Base-by-base conservation (phyloP, 805 yeast genomes). In the Yamadazyma sp. region DNA sequence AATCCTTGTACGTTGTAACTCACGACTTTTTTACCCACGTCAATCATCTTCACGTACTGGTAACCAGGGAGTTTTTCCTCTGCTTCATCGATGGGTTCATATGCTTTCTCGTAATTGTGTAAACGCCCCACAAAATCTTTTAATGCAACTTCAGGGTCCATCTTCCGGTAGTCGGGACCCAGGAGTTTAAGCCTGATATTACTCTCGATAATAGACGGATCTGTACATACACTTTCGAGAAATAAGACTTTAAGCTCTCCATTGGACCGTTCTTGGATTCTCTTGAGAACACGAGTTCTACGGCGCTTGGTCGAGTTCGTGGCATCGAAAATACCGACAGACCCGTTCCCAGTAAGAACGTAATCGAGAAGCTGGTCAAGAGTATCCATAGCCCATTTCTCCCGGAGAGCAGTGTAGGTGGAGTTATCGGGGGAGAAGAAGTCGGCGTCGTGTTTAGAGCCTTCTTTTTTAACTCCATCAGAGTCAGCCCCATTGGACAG, bases 381-480 rank as follows among this genome's bases (percentile, higher is more conserved):
- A 0, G 99, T 91, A 47, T 91, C 95, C 79, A 84, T 81, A 0
- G 99, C 99, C 98, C 98, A 93, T 58, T 84, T 77, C 53, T 91
- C 97, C 44, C 98, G 75, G 30, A 88, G 65, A 21, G 71, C 67
- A 3, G 77, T 77, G 12, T 83, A 78, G 10, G 75, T 66, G 27
- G 69, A 61, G 58, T 93, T 88, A 37, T 77, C 80, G 0, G 98
- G 97, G 22, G 82, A 75, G 63, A 91, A 91, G 55, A 91, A 91
- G 40, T 75, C 82, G 2, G 97, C 96, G 40, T 77, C 77, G 49
- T 91, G 97, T n/a, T n/a, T n/a, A n/a, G n/a, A n/a, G n/a, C n/a
- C n/a, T n/a, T n/a, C n/a, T n/a, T n/a, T n/a, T n/a, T n/a, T n/a
- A n/a, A n/a, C n/a, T n/a, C n/a, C n/a, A n/a, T n/a, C n/a, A n/a